Conservation (phyloP, 2,329 filamentous ascomycete species). For the Samsoniella hepiali region DNA sequence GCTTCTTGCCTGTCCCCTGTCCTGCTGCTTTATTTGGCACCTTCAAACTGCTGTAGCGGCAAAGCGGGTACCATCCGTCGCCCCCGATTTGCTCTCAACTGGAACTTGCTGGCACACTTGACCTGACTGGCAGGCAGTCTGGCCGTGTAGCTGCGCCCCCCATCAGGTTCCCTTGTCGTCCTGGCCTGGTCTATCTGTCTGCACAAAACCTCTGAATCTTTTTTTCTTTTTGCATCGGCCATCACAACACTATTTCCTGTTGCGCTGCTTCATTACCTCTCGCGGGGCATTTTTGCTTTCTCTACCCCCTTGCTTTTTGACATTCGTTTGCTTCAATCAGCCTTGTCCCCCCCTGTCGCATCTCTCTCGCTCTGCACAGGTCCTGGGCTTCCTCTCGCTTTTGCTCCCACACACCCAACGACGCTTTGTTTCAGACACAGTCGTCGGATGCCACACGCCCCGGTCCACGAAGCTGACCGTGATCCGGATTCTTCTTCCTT, state of each 20-base stretch:
- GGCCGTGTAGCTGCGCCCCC: background rate
- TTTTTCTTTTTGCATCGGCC: constrained; percentile 11
- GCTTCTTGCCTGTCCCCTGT: background rate
- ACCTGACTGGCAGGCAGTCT: background rate
- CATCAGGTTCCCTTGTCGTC: background rate
- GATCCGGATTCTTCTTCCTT: background rate
- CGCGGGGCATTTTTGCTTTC: constrained; percentile 15
- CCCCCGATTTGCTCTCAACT: background rate
- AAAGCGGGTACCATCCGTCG: background rate
- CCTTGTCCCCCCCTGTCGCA: background rate
- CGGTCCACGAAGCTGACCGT: constrained; percentile 2
- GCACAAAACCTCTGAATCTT: constrained; percentile 13
- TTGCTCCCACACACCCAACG: constrained; percentile 5
- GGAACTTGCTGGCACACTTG: background rate
- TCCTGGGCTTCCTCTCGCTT: constrained; percentile 6
- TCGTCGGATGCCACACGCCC: constrained; percentile 14
- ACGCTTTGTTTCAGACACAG: constrained; percentile 14
- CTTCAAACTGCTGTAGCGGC: constrained; percentile 2
- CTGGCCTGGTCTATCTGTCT: background rate
- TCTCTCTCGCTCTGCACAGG: constrained; percentile 10
- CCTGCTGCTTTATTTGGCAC: constrained; percentile 14
- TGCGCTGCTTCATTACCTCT: constrained; percentile 14
- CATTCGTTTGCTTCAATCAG: constrained; percentile 6
- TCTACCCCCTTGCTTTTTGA: constrained; percentile 10
- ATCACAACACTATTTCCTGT: constrained; percentile 2